Conservation (phyloP, 768 basidiomycete genomes). For the Dentipellis sp. region DNA sequence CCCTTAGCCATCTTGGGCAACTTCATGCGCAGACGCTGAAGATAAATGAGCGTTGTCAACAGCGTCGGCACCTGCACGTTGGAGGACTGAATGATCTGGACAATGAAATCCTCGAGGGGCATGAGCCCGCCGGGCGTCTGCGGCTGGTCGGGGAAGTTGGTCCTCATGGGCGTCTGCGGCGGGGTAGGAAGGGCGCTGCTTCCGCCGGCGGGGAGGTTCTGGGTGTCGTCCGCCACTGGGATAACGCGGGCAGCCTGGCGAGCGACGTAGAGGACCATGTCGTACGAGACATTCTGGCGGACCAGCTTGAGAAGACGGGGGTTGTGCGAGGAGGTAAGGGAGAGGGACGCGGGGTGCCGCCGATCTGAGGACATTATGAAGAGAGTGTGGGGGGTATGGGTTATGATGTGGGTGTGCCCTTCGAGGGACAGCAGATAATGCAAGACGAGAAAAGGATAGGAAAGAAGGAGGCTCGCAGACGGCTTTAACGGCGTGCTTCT, state of each 20-base stretch:
- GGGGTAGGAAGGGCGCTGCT: slow-evolving; percentile 48
- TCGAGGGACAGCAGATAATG: slow-evolving; percentile 25
- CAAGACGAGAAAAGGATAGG: slow-evolving; percentile 16
- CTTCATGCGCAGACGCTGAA: slow-evolving; percentile 76
- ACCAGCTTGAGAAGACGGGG: slow-evolving; percentile 75
- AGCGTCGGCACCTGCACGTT: slow-evolving; percentile 90
- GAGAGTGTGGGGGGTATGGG: slow-evolving; percentile 25
- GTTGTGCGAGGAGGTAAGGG: slow-evolving; percentile 69
- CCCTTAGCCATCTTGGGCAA: slow-evolving; percentile 82
- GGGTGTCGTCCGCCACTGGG: slow-evolving; percentile 45
- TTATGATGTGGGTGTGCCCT: slow-evolving; percentile 22
- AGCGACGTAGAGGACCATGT: slow-evolving; percentile 84
- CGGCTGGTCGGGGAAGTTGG: slow-evolving; percentile 24
- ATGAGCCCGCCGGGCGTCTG: slow-evolving; percentile 34
- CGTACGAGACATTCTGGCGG: slow-evolving; percentile 63
- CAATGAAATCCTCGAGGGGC: slow-evolving; percentile 77
- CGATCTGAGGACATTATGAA: slow-evolving; percentile 28
- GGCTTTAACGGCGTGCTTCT: background rate
- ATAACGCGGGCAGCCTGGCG: slow-evolving; percentile 71
- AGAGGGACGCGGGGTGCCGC: slow-evolving; percentile 73
- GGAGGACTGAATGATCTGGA: slow-evolving; percentile 65
- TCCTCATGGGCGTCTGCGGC: slow-evolving; percentile 54
- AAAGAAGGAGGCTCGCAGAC: slow-evolving; percentile 3
- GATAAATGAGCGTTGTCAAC: slow-evolving; percentile 84
- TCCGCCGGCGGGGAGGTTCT: slow-evolving; percentile 10